These are phyloP conservation scores for Fragilaria crotonensis DNA, from an alignment of 108 stramenopile genomes.

Conservation along the genomic window DNA sequence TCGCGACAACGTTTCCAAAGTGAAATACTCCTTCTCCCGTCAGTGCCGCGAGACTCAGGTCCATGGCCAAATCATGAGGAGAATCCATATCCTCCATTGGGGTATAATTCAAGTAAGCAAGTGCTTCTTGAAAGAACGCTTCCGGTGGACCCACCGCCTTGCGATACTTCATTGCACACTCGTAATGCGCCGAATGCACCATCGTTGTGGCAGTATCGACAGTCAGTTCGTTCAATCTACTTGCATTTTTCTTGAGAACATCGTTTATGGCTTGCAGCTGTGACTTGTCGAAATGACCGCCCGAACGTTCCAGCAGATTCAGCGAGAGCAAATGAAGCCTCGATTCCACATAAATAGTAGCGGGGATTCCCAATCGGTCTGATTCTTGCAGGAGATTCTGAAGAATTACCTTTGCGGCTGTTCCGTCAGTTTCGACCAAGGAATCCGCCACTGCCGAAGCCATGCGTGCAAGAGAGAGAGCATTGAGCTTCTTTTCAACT, in stretches of 20 bases:
- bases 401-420: slow-evolving; percentile 37
- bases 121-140: slow-evolving; percentile 85
- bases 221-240: slow-evolving; percentile 48
- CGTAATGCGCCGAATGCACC: slow-evolving; percentile 88
- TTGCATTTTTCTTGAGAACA: slow-evolving; percentile 41
- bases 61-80: slow-evolving; percentile 63
- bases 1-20: slow-evolving; percentile 89
- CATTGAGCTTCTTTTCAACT: slow-evolving; percentile 79
- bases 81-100: slow-evolving; percentile 23
- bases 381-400: slow-evolving; percentile 30
- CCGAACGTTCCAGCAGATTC: slow-evolving; percentile 19
- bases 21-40: slow-evolving; percentile 97
- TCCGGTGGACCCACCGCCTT: slow-evolving; percentile 95
- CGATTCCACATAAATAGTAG: slow-evolving; percentile 62
- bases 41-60: slow-evolving; percentile 91
- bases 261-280: slow-evolving; percentile 46
- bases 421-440: slow-evolving; percentile 24
- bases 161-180: slow-evolving; percentile 81
- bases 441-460: slow-evolving; percentile 62
- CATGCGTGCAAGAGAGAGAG: slow-evolving; percentile 82
- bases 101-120: slow-evolving; percentile 79
- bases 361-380: slow-evolving; percentile 31
- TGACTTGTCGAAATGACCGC: slow-evolving; percentile 9
- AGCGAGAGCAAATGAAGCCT: slow-evolving; percentile 54
- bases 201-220: slow-evolving; percentile 49